phyloP scores from a whole-genome alignment of 2,329 filamentous ascomycete species.

The Aureobasidium namibiae region DNA sequence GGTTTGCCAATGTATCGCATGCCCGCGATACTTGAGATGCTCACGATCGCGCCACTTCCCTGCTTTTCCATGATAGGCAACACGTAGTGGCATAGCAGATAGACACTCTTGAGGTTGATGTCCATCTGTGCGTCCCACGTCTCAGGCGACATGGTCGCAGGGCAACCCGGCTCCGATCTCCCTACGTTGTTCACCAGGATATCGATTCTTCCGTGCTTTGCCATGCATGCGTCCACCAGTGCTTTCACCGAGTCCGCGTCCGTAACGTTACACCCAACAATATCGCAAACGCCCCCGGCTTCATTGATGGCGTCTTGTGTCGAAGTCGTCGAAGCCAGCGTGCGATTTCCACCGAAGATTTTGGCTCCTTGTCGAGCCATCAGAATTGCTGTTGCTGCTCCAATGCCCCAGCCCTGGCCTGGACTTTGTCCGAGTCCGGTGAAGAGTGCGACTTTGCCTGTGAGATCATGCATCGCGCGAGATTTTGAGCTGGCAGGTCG shows the following conservation, averaged over 20 bases:
- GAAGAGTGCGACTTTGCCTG: neutral
- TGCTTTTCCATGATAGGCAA: neutral
- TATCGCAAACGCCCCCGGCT: neutral
- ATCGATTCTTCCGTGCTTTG: neutral
- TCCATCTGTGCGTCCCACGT: neutral
- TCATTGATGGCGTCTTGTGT: neutral
- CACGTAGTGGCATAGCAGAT: neutral
- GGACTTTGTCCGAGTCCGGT: neutral
- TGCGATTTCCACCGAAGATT: neutral
- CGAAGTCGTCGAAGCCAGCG: neutral
- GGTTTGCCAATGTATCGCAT: neutral
- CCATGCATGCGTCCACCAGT: neutral
- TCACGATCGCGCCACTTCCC: neutral
- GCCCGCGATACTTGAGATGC: neutral
- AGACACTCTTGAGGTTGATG: neutral
- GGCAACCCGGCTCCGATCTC: neutral
- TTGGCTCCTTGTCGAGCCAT: neutral
- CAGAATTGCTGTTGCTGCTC: neutral
- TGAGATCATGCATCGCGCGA: neutral
- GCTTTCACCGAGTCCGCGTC: neutral
- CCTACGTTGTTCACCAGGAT: neutral
- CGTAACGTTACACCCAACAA: neutral
- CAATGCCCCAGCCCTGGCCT: neutral
- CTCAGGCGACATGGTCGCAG: neutral
- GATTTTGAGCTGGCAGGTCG: no score